Evolutionary conservation across 1,139 yeast species (phyloP).

Genomic region (Taphrina deformans): DNA sequence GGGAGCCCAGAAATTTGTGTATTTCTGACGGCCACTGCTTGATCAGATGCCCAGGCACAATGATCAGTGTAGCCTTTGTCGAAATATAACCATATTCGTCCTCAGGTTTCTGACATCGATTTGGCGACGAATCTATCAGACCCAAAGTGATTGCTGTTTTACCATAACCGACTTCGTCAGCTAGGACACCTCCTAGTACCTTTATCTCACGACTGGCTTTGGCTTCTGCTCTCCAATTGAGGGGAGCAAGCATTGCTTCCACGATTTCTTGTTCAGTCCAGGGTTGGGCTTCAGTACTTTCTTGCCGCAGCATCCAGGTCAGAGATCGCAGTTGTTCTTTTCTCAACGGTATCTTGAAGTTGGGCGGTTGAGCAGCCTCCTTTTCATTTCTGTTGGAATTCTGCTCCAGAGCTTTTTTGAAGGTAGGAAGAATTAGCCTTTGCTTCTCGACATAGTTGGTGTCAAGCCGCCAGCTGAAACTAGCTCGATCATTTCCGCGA

Average conservation of each 20-base stretch:
- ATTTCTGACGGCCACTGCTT: slow-evolving; percentile 35
- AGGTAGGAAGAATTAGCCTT: background rate
- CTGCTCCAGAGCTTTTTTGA: slow-evolving; percentile 16
- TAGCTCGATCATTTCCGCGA: background rate
- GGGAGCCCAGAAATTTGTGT: slow-evolving; percentile 24
- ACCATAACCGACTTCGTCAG: slow-evolving; percentile 36
- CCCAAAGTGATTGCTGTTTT: slow-evolving; percentile 36
- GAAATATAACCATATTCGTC: slow-evolving; percentile 17
- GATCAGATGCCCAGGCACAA: slow-evolving; percentile 34
- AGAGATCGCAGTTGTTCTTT: slow-evolving; percentile 35
- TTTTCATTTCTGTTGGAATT: slow-evolving; percentile 28
- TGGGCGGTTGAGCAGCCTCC: slow-evolving; percentile 31
- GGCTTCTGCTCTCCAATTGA: slow-evolving; percentile 36
- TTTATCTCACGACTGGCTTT: slow-evolving; percentile 24
- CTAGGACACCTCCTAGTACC: slow-evolving; percentile 35
- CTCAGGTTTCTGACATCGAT: background rate
- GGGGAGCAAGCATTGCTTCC: slow-evolving; percentile 31
- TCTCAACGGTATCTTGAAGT: slow-evolving; percentile 24
- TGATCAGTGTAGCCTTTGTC: slow-evolving; percentile 32
- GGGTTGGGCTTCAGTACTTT: slow-evolving; percentile 4
- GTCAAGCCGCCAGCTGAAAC: background rate
- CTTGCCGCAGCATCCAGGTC: slow-evolving; percentile 34
- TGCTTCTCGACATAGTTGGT: slow-evolving; percentile 4
- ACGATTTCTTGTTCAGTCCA: slow-evolving; percentile 34
- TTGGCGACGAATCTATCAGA: slow-evolving; percentile 21